Evolutionary conservation across 768 basidiomycete species (phyloP).

Genomic region (Termitomyces sp.): DNA sequence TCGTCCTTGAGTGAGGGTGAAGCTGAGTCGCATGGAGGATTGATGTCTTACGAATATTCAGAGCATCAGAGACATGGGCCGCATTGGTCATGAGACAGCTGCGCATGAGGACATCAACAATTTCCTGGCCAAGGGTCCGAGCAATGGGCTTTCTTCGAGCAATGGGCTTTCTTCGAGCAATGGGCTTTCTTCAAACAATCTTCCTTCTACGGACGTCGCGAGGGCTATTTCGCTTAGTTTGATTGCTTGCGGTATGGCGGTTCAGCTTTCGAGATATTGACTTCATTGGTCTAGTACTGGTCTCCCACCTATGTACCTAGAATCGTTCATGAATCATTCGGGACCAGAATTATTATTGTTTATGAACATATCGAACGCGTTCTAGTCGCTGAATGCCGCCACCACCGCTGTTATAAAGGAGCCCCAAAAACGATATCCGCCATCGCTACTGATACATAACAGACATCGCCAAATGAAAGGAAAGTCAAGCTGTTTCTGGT

Average conservation of each 20-base stretch:
- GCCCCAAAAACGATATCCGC: background rate
- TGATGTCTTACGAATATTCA: no score
- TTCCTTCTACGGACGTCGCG: constrained; percentile 18
- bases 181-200: constrained; percentile 16
- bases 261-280: constrained; percentile 9
- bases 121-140: constrained; percentile 11
- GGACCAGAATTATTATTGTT: background rate
- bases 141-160: no score
- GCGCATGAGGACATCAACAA: constrained; percentile 12
- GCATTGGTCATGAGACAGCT: constrained; percentile 14
- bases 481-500: constrained; percentile 20
- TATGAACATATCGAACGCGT: background rate
- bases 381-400: background rate
- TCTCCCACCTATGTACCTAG: background rate
- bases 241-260: constrained; percentile 17
- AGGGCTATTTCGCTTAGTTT: constrained; percentile 19
- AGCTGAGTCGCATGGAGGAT: no score
- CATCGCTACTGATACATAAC: background rate
- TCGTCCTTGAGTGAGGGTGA: constrained; percentile 7
- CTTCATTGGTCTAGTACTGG: background rate
- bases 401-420: background rate
- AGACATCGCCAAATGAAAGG: constrained; percentile 9
- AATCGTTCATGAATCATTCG: background rate
- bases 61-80: constrained; percentile 5
- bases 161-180: no score